These are phyloP conservation scores for Telfairia occidentalis DNA, from an alignment of 331 rosid species.

Conservation along the genomic window DNA sequence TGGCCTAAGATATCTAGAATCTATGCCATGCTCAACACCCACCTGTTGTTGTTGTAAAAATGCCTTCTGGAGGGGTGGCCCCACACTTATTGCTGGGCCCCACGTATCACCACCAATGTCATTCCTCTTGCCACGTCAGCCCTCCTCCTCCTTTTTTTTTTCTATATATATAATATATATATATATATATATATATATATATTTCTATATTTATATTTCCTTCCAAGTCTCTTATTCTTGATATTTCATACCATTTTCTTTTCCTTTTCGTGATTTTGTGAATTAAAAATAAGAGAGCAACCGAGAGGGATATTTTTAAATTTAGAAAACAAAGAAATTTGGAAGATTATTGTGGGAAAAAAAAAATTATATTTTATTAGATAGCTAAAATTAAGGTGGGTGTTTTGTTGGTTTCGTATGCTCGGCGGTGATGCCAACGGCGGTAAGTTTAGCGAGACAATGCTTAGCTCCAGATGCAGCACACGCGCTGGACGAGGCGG, in stretches of 20 bases:
- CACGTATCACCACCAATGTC: slow-evolving; percentile 21
- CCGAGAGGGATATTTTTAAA: background rate
- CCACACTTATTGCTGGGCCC: slow-evolving; percentile 14
- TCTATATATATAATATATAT: too few relatives aligned
- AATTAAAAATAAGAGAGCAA: background rate
- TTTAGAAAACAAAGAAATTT: background rate
- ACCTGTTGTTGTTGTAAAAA: slow-evolving; percentile 4
- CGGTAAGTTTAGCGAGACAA: slow-evolving; percentile 71
- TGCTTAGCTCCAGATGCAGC: slow-evolving; percentile 76
- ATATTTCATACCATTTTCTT: background rate
- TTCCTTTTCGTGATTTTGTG: background rate
- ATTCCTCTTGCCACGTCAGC: slow-evolving; percentile 4
- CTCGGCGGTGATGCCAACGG: slow-evolving; percentile 69
- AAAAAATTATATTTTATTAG: background rate
- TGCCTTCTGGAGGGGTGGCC: slow-evolving; percentile 13
- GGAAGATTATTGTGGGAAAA: background rate
- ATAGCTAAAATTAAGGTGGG: background rate
- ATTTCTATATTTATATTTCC: background rate
- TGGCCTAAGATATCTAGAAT: slow-evolving; percentile 18
- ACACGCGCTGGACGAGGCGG: slow-evolving; percentile 79
- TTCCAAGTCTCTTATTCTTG: background rate
- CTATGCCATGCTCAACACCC: slow-evolving; percentile 19
- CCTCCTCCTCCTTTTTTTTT: background rate
- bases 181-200: background rate
- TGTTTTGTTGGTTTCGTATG: slow-evolving; percentile 9